These are phyloP conservation scores for Fusarium proliferatum DNA, from an alignment of 2,329 filamentous ascomycete species.

Conservation along the genomic window DNA sequence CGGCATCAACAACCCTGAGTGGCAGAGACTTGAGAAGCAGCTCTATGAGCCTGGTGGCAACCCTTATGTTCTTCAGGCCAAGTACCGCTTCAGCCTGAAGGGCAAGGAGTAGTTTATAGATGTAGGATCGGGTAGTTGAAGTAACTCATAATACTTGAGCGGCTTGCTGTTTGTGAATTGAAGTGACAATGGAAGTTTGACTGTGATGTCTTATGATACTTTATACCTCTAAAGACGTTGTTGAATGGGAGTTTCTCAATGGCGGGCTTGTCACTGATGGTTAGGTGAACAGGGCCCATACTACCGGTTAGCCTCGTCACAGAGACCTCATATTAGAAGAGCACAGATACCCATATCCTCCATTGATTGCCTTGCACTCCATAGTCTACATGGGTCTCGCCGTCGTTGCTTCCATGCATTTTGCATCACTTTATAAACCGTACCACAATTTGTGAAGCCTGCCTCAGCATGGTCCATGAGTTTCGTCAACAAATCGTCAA, in stretches of 20 bases:
- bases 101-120: conserved; percentile 9
- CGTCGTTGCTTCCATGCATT: conserved; percentile 23
- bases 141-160: background rate
- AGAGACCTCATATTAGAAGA: conserved; percentile 18
- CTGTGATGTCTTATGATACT: fast-evolving
- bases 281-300: background rate
- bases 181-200: background rate
- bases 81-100: conserved; percentile 68
- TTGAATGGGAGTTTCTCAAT: fast-evolving
- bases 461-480: conserved; percentile 13
- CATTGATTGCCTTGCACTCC: conserved; percentile 34
- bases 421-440: conserved; percentile 22
- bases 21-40: conserved; percentile 75
- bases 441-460: conserved; percentile 34
- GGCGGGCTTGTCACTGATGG: background rate
- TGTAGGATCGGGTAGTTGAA: too few species aligned
- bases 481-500: conserved; percentile 14
- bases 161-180: too few species aligned
- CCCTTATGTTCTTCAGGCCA: conserved; percentile 71
- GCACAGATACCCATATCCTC: conserved; percentile 34
- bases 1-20: conserved; percentile 90
- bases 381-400: background rate
- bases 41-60: conserved; percentile 69
- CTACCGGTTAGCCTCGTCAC: fast-evolving
- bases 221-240: background rate